Conservation (phyloP, 192 early-diverging fungal genomes). For the Funneliformis mosseae region DNA sequence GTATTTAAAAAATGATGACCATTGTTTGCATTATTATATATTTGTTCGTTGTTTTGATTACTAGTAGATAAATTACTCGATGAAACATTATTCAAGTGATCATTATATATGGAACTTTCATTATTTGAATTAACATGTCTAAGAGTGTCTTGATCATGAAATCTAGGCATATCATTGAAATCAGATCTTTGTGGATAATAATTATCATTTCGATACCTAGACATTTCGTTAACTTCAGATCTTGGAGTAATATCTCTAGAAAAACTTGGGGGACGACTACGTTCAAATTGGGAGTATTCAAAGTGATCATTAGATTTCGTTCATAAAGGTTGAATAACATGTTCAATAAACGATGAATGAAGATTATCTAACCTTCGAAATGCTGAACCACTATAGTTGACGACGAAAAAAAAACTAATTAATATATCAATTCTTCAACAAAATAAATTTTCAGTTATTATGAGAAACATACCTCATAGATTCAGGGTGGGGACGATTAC, state of each 20-base stretch:
- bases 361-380: not conserved
- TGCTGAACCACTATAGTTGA: not conserved
- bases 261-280: not conserved
- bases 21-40: not conserved
- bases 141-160: not conserved
- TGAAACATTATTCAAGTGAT: not conserved
- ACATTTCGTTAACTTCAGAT: not conserved
- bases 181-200: not conserved
- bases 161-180: not conserved
- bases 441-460: not conserved
- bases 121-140: not conserved
- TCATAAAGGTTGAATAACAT: not conserved
- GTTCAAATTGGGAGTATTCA: not conserved
- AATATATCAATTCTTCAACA: too few species aligned
- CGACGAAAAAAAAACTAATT: not conserved
- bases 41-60: not conserved
- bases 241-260: not conserved
- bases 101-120: not conserved
- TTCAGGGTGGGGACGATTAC: not conserved
- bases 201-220: slow-evolving; percentile 22
- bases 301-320: not conserved
- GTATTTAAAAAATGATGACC: not conserved
- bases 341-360: not conserved
- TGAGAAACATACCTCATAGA: not conserved
- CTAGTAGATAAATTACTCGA: not conserved